phyloP scores from a whole-genome alignment of 208 protist species.

The Trypanosoma platydactyli region DNA sequence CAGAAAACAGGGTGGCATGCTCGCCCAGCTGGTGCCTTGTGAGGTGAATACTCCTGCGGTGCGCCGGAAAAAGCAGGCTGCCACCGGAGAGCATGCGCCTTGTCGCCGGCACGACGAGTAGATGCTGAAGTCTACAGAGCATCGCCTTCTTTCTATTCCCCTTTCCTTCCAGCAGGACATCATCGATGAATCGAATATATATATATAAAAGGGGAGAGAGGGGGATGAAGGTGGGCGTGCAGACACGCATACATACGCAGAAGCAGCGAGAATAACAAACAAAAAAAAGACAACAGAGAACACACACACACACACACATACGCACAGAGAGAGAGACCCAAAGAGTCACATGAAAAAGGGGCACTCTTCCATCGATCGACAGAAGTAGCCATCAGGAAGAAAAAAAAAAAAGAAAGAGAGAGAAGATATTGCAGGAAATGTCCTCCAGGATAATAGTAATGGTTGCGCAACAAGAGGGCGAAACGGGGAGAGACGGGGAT shows the following conservation, averaged over 20 bases:
- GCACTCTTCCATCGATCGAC: background rate
- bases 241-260: background rate
- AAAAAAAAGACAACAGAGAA: conserved; percentile 1
- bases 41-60: conserved; percentile 3
- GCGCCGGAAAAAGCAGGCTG: background rate
- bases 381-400: background rate
- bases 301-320: conserved; percentile 7
- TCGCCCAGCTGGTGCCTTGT: background rate
- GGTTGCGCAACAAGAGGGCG: no score
- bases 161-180: background rate
- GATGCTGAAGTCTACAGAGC: background rate
- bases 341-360: conserved; percentile 25
- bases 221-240: background rate
- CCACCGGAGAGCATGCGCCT: background rate
- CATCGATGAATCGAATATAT: background rate
- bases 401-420: conserved; percentile 7
- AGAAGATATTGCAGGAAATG: conserved; percentile 1
- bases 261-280: conserved; percentile 6
- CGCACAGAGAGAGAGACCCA: conserved; percentile 7
- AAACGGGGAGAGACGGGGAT: no score
- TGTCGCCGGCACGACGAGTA: background rate
- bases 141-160: background rate
- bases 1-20: conserved; percentile 4
- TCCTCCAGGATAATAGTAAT: no score
- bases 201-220: no score